These are phyloP conservation scores for Nymphaea thermarum DNA, from an alignment of 164 flowering plant genomes.

Conservation along the genomic window DNA sequence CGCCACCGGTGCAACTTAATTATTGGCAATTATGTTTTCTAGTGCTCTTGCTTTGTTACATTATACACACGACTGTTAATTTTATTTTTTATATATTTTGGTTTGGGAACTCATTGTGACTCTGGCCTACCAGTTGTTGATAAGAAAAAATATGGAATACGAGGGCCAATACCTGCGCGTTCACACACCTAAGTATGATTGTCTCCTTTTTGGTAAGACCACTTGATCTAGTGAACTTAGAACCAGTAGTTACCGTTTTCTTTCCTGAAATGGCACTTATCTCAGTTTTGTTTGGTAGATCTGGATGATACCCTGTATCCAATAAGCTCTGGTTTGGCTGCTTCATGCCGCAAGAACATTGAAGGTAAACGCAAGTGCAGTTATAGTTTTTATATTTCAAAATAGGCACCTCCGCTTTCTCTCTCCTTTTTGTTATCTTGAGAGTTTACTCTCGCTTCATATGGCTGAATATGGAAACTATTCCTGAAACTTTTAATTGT, in stretches of 20 bases:
- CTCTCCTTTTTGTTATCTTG: not conserved
- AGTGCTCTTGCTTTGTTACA: not conserved
- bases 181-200: slow-evolving; percentile 37
- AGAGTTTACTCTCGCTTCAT: not conserved
- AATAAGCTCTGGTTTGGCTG: slow-evolving; percentile 47
- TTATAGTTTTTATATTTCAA: not conserved
- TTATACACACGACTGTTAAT: not conserved
- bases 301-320: slow-evolving; percentile 84
- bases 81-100: not conserved
- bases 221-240: not conserved
- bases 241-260: not conserved
- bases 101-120: not conserved
- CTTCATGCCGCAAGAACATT: slow-evolving; percentile 40
- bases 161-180: slow-evolving; percentile 15
- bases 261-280: not conserved
- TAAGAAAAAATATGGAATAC: slow-evolving; percentile 27
- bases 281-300: slow-evolving; percentile 25
- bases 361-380: slow-evolving; percentile 24
- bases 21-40: not conserved
- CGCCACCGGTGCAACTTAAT: not conserved
- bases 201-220: slow-evolving; percentile 61
- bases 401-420: no score
- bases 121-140: not conserved
- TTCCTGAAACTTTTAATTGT: not conserved
- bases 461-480: not conserved